Base-by-base conservation (phyloP, 106 monocot genomes). In the Iris macrosiphon region DNA sequence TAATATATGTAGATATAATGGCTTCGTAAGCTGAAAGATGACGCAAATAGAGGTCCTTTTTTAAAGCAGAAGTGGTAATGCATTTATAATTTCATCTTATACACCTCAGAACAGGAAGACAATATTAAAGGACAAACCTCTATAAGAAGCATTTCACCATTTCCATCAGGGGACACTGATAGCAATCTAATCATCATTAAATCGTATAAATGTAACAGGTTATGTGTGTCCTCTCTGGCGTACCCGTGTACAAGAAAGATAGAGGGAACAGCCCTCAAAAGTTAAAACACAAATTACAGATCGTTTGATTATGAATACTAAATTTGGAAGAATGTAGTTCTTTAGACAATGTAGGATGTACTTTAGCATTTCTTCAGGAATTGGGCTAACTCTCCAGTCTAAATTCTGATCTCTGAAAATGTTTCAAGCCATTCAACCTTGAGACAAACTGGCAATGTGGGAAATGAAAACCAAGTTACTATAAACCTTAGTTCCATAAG, bases 151-250 rank as follows among this genome's bases (percentile, higher is more conserved):
- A 32, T 20, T 20, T 33, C 32, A 59, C 52, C 76, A 42, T 64
- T 76, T 67, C 57, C 83, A 71, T 41, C 52, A 13, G 68, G 30
- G 3, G 81, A 79, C 31, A 31, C 30, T 18, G 69, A 73, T 16
- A 79, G 57, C 57, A 96, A 71, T 57, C 46, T 60, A 12, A 19
- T 41, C 62, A 49, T 75, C 89, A 96, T 96, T 25, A 90, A 38
- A 67, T 96, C 96, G 72, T 83, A 96, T 30, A 96, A 70, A 52
- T 83, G 73, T n/a, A 96, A 51, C 21, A 90, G 69, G 62, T 96
- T 86, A 44, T 96, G 96, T 63, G 96, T 90, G 55, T 96, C 96
- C 73, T 96, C 89, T 78, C 89, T 79, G 25, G 89, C 96, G 66
- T 96, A 85, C 60, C 95, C 89, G 68, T 27, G 29, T 59, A 52